Evolutionary conservation across 805 yeast species (phyloP), one percentile per base, ranked within the genome.

Genomic region (Candida qinlingensis): DNA sequence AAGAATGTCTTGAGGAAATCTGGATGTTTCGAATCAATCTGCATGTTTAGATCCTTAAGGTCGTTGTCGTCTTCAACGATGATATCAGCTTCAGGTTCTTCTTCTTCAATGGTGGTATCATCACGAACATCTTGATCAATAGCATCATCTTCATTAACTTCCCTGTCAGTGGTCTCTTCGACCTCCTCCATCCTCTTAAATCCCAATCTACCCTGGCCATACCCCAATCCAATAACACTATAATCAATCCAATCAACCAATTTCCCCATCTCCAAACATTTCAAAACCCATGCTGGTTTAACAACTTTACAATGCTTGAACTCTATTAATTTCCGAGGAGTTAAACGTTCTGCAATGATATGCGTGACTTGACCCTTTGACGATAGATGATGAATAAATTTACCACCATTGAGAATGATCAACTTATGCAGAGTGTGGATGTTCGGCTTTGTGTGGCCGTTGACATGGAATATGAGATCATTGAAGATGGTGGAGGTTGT

Each of bases 371-470:
- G 72, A 4, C 85, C 76, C 61, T 91, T 91, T 5, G 84, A 81
- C 5, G 79, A 73, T 39, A 92, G 64, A 65, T 79, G 82, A 52
- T 84, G 85, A 26, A 84, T 60, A 52, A 86, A 87, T 45, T 69
- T 73, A 0, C 99, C 99, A 1, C 98, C 97, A 64, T 91, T 77
- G 8, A 80, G 55, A 2, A 87, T 78, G 3, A 92, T 81, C 55
- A 88, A 57, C 47, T 82, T 76, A 58, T 87, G 92, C 31, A 94
- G 67, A 51, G 80, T 84, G 39, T 77, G 68, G 12, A 89, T 76
- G n/a, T 91, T 80, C 0, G 98, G 98, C 3, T 67, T 68, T 0
- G 98, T 92, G 58, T 85, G 81, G 1, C 99, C 99, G 59, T 90
- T 91, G n/a, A 92, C 89, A 63, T 85, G 82, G 5, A 92, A 73